Evolutionary conservation across 2,329 filamentous ascomycete genomes (phyloP).

Genomic region (Sporothrix curviconia): DNA sequence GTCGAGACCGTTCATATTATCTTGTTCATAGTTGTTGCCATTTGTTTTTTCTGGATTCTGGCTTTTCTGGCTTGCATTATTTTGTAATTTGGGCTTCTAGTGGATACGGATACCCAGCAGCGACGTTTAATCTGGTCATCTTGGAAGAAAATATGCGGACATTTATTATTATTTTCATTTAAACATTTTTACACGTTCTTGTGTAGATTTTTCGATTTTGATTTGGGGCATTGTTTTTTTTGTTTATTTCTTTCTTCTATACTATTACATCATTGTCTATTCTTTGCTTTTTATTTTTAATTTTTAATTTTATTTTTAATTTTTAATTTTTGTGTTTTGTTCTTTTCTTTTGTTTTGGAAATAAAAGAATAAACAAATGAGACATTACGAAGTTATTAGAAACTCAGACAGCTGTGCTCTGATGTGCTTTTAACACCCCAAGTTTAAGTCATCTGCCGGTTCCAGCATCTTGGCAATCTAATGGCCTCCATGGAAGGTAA

Average conservation of each 20-base stretch:
- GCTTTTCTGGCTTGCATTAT: neutral
- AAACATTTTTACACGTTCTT: no score
- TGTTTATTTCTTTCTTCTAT: neutral
- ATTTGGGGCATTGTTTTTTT: neutral
- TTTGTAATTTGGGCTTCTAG: neutral
- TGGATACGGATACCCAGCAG: slow-evolving; percentile 8
- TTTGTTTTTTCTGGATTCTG: neutral
- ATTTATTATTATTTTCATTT: neutral
- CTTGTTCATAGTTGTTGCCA: neutral
- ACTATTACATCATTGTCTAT: neutral
- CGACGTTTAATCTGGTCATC: neutral
- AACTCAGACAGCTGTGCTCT: no score
- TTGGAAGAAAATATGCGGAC: no score
- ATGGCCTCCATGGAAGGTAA: neutral
- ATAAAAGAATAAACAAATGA: no score
- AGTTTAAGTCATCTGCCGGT: no score
- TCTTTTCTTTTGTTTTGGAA: neutral
- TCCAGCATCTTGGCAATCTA: neutral
- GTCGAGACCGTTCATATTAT: neutral
- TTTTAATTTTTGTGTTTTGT: neutral
- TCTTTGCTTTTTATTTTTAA: neutral
- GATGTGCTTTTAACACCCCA: no score
- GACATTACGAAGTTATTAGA: no score
- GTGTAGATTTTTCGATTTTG: neutral
- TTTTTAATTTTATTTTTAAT: neutral